phyloP scores from a whole-genome alignment of 2,329 filamentous ascomycete genomes.

The Penicillium nordicum region DNA sequence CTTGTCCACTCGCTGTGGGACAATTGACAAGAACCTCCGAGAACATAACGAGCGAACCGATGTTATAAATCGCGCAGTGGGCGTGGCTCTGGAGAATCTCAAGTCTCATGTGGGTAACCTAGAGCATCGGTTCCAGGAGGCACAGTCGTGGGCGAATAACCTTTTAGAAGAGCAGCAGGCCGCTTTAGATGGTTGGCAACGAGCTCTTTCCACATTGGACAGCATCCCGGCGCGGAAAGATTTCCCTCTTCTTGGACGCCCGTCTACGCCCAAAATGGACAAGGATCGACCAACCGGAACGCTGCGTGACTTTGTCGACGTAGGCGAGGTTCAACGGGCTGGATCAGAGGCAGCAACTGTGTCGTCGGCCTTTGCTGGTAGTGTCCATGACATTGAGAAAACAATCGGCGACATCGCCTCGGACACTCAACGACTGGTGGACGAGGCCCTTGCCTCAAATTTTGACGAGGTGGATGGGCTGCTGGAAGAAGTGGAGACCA shows the following conservation, averaged over 20 bases:
- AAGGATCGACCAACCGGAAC: constrained; percentile 53
- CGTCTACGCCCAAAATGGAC: constrained; percentile 40
- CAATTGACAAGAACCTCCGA: constrained; percentile 60
- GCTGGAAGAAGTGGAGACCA: constrained; percentile 77
- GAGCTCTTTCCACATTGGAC: constrained; percentile 36
- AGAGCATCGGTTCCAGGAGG: constrained; percentile 46
- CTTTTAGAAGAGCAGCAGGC: constrained; percentile 44
- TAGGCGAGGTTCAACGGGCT: constrained; percentile 68
- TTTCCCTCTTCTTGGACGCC: constrained; percentile 41
- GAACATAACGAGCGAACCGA: constrained; percentile 47
- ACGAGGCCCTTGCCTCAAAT: constrained; percentile 49
- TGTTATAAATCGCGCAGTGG: constrained; percentile 69
- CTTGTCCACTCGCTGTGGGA: constrained; percentile 65
- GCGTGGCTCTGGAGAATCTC: constrained; percentile 77
- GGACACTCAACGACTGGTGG: constrained; percentile 45
- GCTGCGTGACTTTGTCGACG: constrained; percentile 72
- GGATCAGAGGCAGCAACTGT: constrained; percentile 61
- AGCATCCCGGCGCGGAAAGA: constrained; percentile 44
- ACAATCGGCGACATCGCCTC: constrained; percentile 58
- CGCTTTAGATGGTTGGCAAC: constrained; percentile 45
- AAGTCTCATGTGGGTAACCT: constrained; percentile 47
- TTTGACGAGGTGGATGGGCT: constrained; percentile 65
- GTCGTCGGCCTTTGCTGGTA: constrained; percentile 58
- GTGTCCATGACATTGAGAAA: constrained; percentile 60
- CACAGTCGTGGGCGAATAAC: constrained; percentile 46